A percentile compares a stretch with the other conserved stretches of the same genome.
Conservation (phyloP, 257 asterid genomes). For the Coffea eugenioides region DNA sequence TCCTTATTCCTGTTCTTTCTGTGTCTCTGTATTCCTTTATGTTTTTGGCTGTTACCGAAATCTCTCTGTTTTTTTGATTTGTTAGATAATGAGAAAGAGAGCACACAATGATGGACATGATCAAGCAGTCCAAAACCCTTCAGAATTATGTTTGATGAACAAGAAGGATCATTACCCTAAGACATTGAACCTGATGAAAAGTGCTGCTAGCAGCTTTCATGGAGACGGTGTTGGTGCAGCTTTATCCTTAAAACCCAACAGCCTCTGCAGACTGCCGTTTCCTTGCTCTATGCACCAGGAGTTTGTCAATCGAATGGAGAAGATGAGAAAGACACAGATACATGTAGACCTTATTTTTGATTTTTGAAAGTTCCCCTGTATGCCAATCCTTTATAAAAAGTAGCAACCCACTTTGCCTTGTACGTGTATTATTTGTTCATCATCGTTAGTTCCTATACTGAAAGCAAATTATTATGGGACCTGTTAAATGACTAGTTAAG, state of each 20-base stretch:
- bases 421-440: not conserved
- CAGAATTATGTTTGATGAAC: not conserved
- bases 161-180: not conserved
- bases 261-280: not conserved
- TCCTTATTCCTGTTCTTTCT: not conserved
- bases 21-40: not conserved
- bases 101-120: not conserved
- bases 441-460: not conserved
- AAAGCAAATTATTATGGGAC: not conserved
- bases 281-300: not conserved
- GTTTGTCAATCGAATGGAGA: not conserved
- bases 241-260: not conserved
- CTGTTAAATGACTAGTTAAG: not conserved
- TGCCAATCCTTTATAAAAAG: not conserved
- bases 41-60: not conserved
- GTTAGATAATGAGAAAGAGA: not conserved
- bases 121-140: not conserved
- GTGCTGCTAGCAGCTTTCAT: not conserved
- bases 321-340: not conserved
- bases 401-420: not conserved
- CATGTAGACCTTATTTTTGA: not conserved
- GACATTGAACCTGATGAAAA: not conserved
- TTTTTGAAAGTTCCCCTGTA: not conserved
- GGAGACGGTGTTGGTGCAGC: too few species aligned
- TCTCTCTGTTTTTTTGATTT: not conserved